Evolutionary conservation across 2,329 filamentous ascomycete species (phyloP).

Genomic region (Nakataea oryzae): DNA sequence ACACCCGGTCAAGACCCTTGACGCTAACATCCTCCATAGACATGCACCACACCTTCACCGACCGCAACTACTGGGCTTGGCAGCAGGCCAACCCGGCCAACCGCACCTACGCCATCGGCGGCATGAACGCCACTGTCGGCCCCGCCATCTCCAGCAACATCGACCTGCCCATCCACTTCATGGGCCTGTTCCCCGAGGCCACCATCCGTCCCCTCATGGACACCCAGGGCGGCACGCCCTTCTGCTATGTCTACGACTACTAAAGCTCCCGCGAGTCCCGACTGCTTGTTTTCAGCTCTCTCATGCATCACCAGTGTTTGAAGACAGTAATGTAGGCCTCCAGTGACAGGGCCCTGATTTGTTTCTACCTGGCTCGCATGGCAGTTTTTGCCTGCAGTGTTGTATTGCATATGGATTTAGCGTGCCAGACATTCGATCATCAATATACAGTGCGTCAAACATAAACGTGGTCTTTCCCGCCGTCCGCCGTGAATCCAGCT

Average conservation of each 20-base stretch:
- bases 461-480: too few relatives aligned
- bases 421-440: too few relatives aligned
- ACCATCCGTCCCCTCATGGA: background rate
- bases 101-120: background rate
- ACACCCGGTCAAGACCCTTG: too few relatives aligned
- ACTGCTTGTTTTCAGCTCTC: background rate
- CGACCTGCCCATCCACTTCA: background rate
- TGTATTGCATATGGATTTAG: too few relatives aligned
- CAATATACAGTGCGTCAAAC: too few relatives aligned
- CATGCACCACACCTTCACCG: slow-evolving; percentile 1
- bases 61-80: background rate
- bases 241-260: slow-evolving; percentile 1
- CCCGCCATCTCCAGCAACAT: background rate
- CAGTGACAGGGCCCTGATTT: background rate
- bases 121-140: background rate
- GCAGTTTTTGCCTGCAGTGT: too few relatives aligned
- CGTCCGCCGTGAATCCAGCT: too few relatives aligned
- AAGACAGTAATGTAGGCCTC: background rate
- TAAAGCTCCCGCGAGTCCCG: background rate
- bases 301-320: background rate
- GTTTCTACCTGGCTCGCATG: too few relatives aligned
- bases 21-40: background rate
- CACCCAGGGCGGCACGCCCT: background rate
- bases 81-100: background rate
- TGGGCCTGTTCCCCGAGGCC: background rate